A percentile compares a stretch with the other conserved stretches of the same genome.
phyloP scores from a whole-genome alignment of 306 rosid genomes.

The Mimosa bimucronata region DNA sequence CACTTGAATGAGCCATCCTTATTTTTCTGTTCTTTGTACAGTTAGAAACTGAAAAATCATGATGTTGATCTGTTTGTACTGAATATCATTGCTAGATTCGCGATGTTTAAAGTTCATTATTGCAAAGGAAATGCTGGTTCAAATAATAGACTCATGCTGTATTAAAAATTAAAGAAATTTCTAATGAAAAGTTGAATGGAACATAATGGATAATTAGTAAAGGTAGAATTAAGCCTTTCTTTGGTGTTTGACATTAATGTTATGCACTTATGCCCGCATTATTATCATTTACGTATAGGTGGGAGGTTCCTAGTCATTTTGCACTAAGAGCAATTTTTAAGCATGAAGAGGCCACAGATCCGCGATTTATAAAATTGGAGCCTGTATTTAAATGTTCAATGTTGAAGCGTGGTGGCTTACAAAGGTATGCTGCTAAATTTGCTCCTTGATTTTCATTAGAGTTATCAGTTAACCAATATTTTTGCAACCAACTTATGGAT shows the following conservation, averaged over 20 bases:
- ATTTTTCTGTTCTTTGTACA: background rate
- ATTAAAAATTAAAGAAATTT: background rate
- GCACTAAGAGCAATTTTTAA: constrained; percentile 59
- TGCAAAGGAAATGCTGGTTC: constrained; percentile 20
- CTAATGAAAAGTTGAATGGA: constrained; percentile 20
- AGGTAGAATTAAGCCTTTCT: constrained; percentile 20
- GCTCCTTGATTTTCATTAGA: constrained; percentile 20
- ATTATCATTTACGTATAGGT: constrained; percentile 66
- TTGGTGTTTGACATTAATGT: background rate
- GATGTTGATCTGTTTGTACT: constrained; percentile 20
- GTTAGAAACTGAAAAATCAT: background rate
- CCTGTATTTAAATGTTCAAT: constrained; percentile 83
- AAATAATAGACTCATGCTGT: constrained; percentile 9
- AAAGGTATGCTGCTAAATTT: constrained; percentile 53
- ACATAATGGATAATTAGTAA: constrained; percentile 26
- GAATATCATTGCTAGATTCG: constrained; percentile 14
- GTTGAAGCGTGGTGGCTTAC: constrained; percentile 62
- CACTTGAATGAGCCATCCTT: constrained; percentile 3
- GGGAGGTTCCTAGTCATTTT: constrained; percentile 93
- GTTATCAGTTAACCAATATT: constrained; percentile 3
- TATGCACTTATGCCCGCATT: constrained; percentile 41
- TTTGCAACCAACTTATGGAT: constrained; percentile 4
- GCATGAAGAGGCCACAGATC: constrained; percentile 69
- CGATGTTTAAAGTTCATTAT: constrained; percentile 20
- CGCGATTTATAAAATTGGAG: constrained; percentile 81